phyloP scores from a whole-genome alignment of 768 basidiomycete genomes.

The Hirschioporus abietinus region DNA sequence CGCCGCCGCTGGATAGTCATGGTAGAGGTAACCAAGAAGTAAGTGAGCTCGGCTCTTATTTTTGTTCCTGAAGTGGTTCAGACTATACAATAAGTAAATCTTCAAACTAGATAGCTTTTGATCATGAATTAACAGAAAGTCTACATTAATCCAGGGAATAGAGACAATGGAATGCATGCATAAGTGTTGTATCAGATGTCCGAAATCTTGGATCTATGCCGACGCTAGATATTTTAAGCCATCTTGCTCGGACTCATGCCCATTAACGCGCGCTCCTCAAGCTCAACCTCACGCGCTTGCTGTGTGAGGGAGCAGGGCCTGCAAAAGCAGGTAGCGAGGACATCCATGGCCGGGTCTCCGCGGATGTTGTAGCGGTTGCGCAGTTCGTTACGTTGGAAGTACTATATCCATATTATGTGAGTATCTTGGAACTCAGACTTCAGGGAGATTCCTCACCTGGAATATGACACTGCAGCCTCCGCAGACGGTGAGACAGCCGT shows the following conservation, averaged over 20 bases:
- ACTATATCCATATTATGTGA: constrained; percentile 12
- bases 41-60: no score
- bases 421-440: background rate
- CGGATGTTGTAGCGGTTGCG: constrained; percentile 42
- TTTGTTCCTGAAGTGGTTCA: no score
- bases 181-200: no score
- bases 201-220: no score
- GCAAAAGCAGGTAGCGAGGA: constrained; percentile 35
- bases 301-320: constrained; percentile 44
- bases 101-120: no score
- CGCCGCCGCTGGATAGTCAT: no score
- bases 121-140: no score
- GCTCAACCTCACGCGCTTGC: constrained; percentile 40
- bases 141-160: no score
- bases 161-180: no score
- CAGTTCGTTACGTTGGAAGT: constrained; percentile 31
- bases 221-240: background rate
- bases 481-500: constrained; percentile 10
- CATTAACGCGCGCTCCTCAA: constrained; percentile 32
- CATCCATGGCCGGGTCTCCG: constrained; percentile 38
- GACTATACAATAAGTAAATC: no score
- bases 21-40: no score
- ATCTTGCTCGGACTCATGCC: background rate
- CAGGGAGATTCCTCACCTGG: constrained; percentile 27
- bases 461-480: constrained; percentile 15